Evolutionary conservation across 495 filamentous ascomycete species (phyloP).

Genomic region (Parachaetomium inaequale): DNA sequence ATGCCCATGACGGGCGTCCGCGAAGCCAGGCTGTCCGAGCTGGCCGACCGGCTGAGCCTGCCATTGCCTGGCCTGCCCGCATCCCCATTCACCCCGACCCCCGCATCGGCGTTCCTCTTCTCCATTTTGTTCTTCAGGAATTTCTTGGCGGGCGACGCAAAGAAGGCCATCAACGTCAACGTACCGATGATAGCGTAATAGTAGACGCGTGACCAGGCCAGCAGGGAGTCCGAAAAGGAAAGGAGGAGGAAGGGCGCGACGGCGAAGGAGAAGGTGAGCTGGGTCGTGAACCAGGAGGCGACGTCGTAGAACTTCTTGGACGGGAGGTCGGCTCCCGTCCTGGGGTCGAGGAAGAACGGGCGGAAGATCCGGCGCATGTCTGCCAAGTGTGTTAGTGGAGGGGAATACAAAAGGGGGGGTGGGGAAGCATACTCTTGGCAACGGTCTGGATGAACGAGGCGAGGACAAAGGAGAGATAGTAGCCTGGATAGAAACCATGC

Average conservation of each 20-base stretch:
- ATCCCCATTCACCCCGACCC: conserved; percentile 18
- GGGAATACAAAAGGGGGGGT: background rate
- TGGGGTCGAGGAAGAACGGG: conserved; percentile 83
- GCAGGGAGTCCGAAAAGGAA: conserved; percentile 58
- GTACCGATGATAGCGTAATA: conserved; percentile 77
- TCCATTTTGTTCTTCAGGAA: conserved; percentile 59
- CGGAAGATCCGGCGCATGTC: conserved; percentile 86
- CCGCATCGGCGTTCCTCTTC: conserved; percentile 45
- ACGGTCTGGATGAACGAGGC: conserved; percentile 87
- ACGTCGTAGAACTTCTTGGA: conserved; percentile 86
- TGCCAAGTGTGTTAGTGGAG: conserved; percentile 34
- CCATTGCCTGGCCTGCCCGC: conserved; percentile 10
- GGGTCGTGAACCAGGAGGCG: conserved; percentile 73
- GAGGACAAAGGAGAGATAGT: conserved; percentile 86
- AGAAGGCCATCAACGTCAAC: conserved; percentile 63
- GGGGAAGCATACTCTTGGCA: conserved; percentile 72
- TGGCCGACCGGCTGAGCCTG: conserved; percentile 30
- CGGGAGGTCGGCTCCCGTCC: conserved; percentile 58
- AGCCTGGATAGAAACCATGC: conserved; percentile 97
- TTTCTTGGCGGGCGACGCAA: conserved; percentile 70
- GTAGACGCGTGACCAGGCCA: conserved; percentile 80
- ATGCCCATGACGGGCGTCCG: conserved; percentile 68
- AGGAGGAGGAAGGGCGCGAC: conserved; percentile 82
- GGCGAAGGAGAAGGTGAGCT: conserved; percentile 76
- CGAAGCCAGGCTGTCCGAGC: conserved; percentile 37